Evolutionary conservation across 768 basidiomycete genomes (phyloP), one percentile per base, ranked within the genome.

Genomic region (Suillus bovinus): DNA sequence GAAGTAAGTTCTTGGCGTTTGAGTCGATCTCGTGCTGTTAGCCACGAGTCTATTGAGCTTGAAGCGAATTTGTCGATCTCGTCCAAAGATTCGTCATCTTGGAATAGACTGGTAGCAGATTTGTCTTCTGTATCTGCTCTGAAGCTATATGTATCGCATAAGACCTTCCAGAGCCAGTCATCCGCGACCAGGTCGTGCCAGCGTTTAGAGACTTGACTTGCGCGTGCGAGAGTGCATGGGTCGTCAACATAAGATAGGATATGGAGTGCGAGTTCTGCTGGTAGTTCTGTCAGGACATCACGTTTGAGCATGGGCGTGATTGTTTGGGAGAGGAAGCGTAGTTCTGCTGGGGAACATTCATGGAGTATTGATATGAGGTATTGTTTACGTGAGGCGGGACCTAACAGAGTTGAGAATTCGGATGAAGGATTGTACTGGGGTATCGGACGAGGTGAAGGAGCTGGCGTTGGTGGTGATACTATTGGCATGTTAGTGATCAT

Each of bases 181-280:
- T 94, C 94, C 50, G 80, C 75, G 8, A 88, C 80, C 7, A 97
- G 81, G 17, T 72, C 75, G 16, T 81, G 76, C 96, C 96, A 98
- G 55, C 81, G 80, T 59, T 79, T 78, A 67, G 87, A 89, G 33
- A 96, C 95, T 38, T 83, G 80, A 44, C 83, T 79, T 0, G 89
- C 89, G 13, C 91, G 79, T 0, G 86, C 79, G 11, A 97, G 85
- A 0, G 89, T 87, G 47, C 77, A 77, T 0, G 91, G 87, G 50
- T 93, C 89, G 61, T 93, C 86, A 47, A 96, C 79, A 72, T 87
- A 95, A 61, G 81, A 74, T 39, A 97, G 80, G 59, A 95, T 83
- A 68, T 93, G 84, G 24, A 94, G 73, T 0, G 86, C 83, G 16
- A 97, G 78, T 74, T 97, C 94, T 17, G 82, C 74, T 5, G 87